Conservation (phyloP, 139 green algal species). For the Coccomyxa sp. region DNA sequence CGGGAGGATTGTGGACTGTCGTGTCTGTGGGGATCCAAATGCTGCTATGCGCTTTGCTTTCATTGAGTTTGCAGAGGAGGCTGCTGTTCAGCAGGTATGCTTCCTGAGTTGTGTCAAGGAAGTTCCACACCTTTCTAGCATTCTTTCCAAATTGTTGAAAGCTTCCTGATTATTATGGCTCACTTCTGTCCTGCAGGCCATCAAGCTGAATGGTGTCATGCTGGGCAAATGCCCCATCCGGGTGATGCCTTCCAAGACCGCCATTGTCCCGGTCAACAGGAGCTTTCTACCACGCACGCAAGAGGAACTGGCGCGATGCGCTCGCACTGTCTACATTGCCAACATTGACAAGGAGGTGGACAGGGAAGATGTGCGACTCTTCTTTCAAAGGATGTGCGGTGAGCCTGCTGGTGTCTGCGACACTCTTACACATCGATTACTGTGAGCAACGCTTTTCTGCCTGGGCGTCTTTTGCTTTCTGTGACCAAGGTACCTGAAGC, state of each 20-base stretch:
- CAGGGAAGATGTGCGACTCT: slow-evolving; percentile 61
- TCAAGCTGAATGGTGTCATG: slow-evolving; percentile 53
- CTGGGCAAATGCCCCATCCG: slow-evolving; percentile 72
- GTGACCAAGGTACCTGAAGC: not conserved
- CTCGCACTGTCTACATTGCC: slow-evolving; percentile 88
- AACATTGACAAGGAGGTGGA: slow-evolving; percentile 91
- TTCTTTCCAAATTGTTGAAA: not conserved
- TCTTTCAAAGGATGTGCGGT: slow-evolving; percentile 91
- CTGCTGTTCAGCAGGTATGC: slow-evolving; percentile 33
- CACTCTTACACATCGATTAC: not conserved
- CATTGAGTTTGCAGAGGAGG: slow-evolving; percentile 83
- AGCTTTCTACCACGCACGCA: slow-evolving; percentile 55
- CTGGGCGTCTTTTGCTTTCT: not conserved
- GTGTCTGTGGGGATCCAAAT: slow-evolving; percentile 93
- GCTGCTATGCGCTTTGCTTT: slow-evolving; percentile 90
- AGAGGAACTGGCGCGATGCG: slow-evolving; percentile 62
- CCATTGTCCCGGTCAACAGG: slow-evolving; percentile 92
- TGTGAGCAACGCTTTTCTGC: not conserved
- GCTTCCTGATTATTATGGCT: not conserved
- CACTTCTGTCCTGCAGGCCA: slow-evolving; percentile 34
- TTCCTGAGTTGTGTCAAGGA: not conserved
- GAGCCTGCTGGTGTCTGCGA: not conserved
- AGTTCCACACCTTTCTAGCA: not conserved
- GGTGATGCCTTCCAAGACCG: slow-evolving; percentile 86
- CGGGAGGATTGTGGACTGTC: slow-evolving; percentile 81